phyloP scores from a whole-genome alignment of 176 grass and related monocot species.

The Tillandsia fasciculata region DNA sequence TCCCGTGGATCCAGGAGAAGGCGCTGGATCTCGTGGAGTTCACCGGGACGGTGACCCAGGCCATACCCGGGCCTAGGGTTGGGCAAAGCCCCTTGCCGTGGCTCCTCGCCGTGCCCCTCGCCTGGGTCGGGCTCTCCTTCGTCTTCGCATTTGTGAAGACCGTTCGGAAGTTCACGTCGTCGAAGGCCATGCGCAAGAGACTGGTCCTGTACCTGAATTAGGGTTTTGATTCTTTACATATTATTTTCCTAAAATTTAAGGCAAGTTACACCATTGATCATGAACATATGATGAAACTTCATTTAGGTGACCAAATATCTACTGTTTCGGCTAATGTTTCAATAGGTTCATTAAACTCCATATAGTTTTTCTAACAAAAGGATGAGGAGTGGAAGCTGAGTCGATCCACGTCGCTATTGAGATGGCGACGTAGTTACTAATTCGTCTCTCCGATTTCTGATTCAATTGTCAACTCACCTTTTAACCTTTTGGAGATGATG shows the following conservation, averaged over 20 bases:
- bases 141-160: conserved; percentile 56
- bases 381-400: too few species aligned
- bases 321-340: too few species aligned
- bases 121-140: conserved; percentile 64
- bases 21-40: conserved; percentile 95
- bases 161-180: conserved; percentile 65
- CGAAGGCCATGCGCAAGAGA: conserved; percentile 67
- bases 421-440: background rate
- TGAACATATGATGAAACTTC: too few species aligned
- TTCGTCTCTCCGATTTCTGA: background rate
- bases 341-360: too few species aligned
- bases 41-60: conserved; percentile 90
- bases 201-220: conserved; percentile 24
- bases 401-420: too few species aligned
- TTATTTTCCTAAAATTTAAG: too few species aligned
- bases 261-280: too few species aligned
- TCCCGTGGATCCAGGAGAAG: conserved; percentile 99
- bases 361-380: too few species aligned
- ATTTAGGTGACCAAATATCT: too few species aligned
- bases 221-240: background rate
- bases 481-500: too few species aligned
- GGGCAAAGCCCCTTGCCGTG: conserved; percentile 66
- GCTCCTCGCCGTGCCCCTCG: conserved; percentile 65
- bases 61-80: conserved; percentile 76
- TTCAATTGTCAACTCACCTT: too few species aligned